Conservation (phyloP, 768 basidiomycete species). For the Russula emetica region DNA sequence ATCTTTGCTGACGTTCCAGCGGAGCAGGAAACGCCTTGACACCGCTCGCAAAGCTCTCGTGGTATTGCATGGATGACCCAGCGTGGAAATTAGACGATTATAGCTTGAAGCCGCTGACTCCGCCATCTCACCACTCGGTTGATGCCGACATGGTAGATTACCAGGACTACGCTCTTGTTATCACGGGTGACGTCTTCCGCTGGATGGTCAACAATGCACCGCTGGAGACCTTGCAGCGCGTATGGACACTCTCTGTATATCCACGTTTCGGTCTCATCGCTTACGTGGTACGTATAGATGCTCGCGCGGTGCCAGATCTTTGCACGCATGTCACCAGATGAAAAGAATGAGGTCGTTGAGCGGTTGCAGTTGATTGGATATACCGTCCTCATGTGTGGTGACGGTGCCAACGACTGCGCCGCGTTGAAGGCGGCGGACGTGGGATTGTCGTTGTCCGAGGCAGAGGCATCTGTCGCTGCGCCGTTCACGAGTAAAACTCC, state of each 20-base stretch:
- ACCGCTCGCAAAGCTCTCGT: slow-evolving; percentile 65
- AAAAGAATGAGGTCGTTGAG: slow-evolving; percentile 98
- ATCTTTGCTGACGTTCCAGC: background rate
- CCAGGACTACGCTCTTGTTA: slow-evolving; percentile 85
- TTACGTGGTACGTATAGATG: slow-evolving; percentile 55
- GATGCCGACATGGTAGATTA: slow-evolving; percentile 69
- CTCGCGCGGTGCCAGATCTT: slow-evolving; percentile 95
- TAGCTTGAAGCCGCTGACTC: slow-evolving; percentile 73
- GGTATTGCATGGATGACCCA: slow-evolving; percentile 89
- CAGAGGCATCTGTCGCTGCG: slow-evolving; percentile 96
- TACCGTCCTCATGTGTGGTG: slow-evolving; percentile 96
- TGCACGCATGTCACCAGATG: slow-evolving; percentile 98
- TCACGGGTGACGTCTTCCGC: slow-evolving; percentile 93
- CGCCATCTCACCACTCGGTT: slow-evolving; percentile 65
- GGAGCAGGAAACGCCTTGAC: slow-evolving; percentile 49
- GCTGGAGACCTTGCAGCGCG: slow-evolving; percentile 88
- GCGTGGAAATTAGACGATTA: slow-evolving; percentile 83
- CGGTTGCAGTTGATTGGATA: slow-evolving; percentile 90
- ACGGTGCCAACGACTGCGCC: slow-evolving; percentile 98
- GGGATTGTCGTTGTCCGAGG: slow-evolving; percentile 93
- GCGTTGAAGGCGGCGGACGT: slow-evolving; percentile 98
- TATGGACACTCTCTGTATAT: slow-evolving; percentile 37
- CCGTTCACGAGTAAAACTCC: slow-evolving; percentile 93
- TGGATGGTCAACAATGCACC: slow-evolving; percentile 98
- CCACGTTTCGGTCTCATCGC: background rate